These are phyloP conservation scores for Coniferiporia sulphurascens DNA, from an alignment of 1,284 basidiomycete species.

Conservation along the genomic window DNA sequence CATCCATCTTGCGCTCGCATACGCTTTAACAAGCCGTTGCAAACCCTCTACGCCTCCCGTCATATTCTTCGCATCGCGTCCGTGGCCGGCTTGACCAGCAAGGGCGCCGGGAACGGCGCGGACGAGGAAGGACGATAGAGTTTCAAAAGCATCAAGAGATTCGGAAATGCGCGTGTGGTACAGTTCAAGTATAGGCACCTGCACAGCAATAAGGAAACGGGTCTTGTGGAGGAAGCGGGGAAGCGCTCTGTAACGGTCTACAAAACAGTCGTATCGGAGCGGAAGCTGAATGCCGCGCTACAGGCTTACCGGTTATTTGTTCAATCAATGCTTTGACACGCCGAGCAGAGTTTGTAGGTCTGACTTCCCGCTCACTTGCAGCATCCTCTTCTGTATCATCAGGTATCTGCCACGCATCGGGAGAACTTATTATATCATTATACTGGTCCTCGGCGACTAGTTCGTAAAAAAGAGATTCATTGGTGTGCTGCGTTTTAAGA, in stretches of 20 bases:
- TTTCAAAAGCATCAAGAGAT: slow-evolving; percentile 91
- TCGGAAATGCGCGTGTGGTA: slow-evolving; percentile 78
- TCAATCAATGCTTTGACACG: slow-evolving; percentile 80
- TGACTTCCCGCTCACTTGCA: slow-evolving; percentile 39
- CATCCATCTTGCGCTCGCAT: slow-evolving; percentile 73
- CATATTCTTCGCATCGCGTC: slow-evolving; percentile 53
- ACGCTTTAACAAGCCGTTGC: slow-evolving; percentile 77
- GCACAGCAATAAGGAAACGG: slow-evolving; percentile 80
- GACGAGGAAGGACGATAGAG: slow-evolving; percentile 79
- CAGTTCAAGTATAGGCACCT: slow-evolving; percentile 77
- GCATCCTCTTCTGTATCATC: slow-evolving; percentile 54
- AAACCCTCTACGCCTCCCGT: slow-evolving; percentile 79
- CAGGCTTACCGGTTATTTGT: slow-evolving; percentile 72
- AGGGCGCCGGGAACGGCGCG: slow-evolving; percentile 89
- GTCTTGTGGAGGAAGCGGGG: slow-evolving; percentile 75
- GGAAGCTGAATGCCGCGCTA: neutral
- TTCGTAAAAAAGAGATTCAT: neutral
- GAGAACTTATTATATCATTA: slow-evolving; percentile 72
- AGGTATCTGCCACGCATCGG: slow-evolving; percentile 86
- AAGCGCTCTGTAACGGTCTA: slow-evolving; percentile 86
- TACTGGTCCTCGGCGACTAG: slow-evolving; percentile 78
- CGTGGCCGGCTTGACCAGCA: slow-evolving; percentile 42
- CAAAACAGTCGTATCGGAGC: slow-evolving; percentile 7
- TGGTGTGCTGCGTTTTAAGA: neutral
- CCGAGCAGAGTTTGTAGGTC: slow-evolving; percentile 75